Percentiles rank a stretch among this genome's conserved stretches.
These are phyloP conservation scores for Rubroboletus pulcherrimus DNA, from an alignment of 768 basidiomycete genomes.

Conservation along the genomic window DNA sequence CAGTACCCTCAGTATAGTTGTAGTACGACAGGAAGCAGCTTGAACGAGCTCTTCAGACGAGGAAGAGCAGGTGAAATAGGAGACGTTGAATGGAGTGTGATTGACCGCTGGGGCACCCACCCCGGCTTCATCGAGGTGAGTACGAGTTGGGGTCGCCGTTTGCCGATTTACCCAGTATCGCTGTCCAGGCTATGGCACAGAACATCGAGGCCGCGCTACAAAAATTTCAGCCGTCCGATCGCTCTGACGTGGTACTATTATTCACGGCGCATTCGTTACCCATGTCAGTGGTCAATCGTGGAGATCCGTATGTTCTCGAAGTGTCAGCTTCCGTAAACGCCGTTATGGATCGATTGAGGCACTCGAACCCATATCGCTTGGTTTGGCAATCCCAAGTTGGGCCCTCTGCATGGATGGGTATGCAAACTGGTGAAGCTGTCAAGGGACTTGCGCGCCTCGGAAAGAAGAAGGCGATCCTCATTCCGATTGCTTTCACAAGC, in stretches of 20 bases:
- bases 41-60: slow-evolving; percentile 85
- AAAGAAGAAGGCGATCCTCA: slow-evolving; percentile 71
- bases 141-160: not conserved
- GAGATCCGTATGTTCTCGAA: slow-evolving; percentile 95
- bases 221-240: slow-evolving; percentile 68
- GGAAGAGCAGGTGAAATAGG: slow-evolving; percentile 60
- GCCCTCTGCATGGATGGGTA: slow-evolving; percentile 97
- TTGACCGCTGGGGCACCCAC: slow-evolving; percentile 97
- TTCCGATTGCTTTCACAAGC: slow-evolving; percentile 97
- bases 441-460: slow-evolving; percentile 80
- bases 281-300: slow-evolving; percentile 97
- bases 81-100: slow-evolving; percentile 90
- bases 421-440: slow-evolving; percentile 88
- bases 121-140: slow-evolving; percentile 89
- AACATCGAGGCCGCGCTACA: slow-evolving; percentile 80
- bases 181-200: slow-evolving; percentile 77
- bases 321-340: slow-evolving; percentile 92
- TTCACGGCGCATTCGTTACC: slow-evolving; percentile 98
- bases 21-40: slow-evolving; percentile 94
- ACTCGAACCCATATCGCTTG: slow-evolving; percentile 84
- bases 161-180: slow-evolving; percentile 1
- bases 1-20: slow-evolving; percentile 99
- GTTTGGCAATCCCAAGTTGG: slow-evolving; percentile 99
- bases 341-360: slow-evolving; percentile 83
- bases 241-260: slow-evolving; percentile 75